Evolutionary conservation across 176 grass and related monocot genomes (phyloP).

Genomic region (Carex myosuroides): DNA sequence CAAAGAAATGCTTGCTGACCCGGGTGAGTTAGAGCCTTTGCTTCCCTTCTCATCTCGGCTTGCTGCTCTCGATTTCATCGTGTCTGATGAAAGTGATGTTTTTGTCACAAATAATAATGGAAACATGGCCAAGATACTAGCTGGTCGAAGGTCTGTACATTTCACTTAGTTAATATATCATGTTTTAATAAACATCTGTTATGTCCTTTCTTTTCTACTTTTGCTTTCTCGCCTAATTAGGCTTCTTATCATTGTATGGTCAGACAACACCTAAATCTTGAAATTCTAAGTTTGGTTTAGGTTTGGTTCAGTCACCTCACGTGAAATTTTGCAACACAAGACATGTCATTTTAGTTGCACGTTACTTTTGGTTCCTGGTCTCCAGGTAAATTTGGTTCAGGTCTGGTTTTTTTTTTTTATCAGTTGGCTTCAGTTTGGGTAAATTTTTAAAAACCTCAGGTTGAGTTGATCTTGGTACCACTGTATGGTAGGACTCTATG

Average conservation of each 20-base stretch:
- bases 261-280: background rate
- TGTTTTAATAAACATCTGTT: background rate
- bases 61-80: constrained; percentile 85
- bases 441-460: background rate
- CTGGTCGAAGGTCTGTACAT: constrained; percentile 57
- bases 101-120: constrained; percentile 94
- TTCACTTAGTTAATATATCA: background rate
- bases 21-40: constrained; percentile 57
- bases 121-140: constrained; percentile 97
- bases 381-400: background rate
- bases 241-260: background rate
- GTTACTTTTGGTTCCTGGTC: background rate
- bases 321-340: background rate
- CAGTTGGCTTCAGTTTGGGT: background rate
- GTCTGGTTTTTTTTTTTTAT: background rate
- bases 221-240: background rate
- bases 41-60: constrained; percentile 71
- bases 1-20: constrained; percentile 70
- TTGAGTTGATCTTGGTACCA: background rate
- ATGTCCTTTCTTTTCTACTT: background rate
- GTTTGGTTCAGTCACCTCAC: background rate
- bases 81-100: constrained; percentile 82
- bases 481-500: background rate
- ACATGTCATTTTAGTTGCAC: background rate
- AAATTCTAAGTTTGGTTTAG: background rate